phyloP scores from a whole-genome alignment of 1,284 basidiomycete species.

The Tilletia horrida region DNA sequence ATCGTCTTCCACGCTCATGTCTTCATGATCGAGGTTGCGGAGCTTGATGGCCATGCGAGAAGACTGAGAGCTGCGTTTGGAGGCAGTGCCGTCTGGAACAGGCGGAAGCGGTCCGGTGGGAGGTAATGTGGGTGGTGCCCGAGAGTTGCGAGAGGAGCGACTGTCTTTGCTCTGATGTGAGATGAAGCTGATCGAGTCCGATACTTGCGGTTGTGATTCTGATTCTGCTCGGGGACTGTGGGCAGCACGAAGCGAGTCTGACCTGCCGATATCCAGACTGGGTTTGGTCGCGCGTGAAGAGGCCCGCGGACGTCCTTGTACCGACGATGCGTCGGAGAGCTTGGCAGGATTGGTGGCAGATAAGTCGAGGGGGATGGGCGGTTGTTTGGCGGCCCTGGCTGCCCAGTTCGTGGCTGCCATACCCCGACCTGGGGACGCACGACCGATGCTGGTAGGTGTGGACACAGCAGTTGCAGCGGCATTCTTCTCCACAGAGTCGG shows the following conservation, averaged over 20 bases:
- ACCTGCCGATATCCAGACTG: no score
- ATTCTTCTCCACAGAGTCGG: background rate
- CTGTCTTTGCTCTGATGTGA: slow-evolving; percentile 4
- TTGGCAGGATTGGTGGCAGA: slow-evolving; percentile 15
- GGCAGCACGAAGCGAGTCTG: no score
- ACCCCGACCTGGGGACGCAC: background rate
- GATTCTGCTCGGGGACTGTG: background rate
- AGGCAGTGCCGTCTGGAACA: background rate
- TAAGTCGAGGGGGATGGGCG: background rate
- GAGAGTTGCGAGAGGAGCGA: slow-evolving; percentile 5
- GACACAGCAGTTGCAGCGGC: background rate
- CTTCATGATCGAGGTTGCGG: background rate
- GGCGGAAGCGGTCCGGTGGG: slow-evolving; percentile 8
- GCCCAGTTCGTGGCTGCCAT: slow-evolving; percentile 9
- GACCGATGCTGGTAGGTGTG: background rate
- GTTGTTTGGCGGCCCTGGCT: slow-evolving; percentile 4
- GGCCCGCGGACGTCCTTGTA: background rate
- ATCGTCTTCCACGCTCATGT: no score
- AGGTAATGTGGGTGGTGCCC: slow-evolving; percentile 5
- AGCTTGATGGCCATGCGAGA: background rate
- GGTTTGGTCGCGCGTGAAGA: no score
- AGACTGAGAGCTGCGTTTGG: background rate
- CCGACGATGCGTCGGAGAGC: background rate
- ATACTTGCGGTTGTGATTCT: background rate
- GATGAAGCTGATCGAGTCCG: slow-evolving; percentile 8